Evolutionary conservation across 2,329 filamentous ascomycete species (phyloP), one percentile per base, ranked within the genome.

Genomic region (Aspergillus sp.): DNA sequence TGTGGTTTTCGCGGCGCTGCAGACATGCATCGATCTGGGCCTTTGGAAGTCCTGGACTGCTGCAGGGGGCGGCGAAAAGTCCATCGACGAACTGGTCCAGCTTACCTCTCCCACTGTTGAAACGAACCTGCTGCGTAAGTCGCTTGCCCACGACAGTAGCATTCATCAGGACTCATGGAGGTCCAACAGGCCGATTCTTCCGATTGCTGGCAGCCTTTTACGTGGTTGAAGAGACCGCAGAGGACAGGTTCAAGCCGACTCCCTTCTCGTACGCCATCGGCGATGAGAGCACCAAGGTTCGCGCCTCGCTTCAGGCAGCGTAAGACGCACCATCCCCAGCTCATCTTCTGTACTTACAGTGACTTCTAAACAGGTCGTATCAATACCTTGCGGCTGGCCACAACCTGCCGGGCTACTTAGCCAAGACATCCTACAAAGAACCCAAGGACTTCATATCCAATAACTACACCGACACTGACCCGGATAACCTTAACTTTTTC

Each of bases 401-500:
- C 5, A 72, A 72, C 15, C 55, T 77, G 11, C 70, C 73, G 1
- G 55, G 58, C 6, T 77, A 73, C 47, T 61, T 76, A 1, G 63
- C 67, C 18, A 70, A 69, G 50, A 74, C 62, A 11, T 62, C 62
- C 5, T 76, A 76, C 55, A 61, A 64, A 48, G 72, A 73, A 18
- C 72, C 74, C 13, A 62, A 63, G 1, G 67, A 65, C 26, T 58
- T 69, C 4, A 61, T 57, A 9, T 50, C 49, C n/a, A 68, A 68
- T 32, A 71, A 68, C 30, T 53, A 66, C 57, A 53, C 64, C 1
- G 64, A 55, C 24, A 43, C 45, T 13, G 64, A 68, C 30, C 54
- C 61, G 0, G 65, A 66, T 17, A 54, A 56, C 13, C 56, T 68
- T 32, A 70, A 69, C 24, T 72, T 75, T 64, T 76, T 76, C 34